These are phyloP conservation scores for Fusarium sp. DNA, from an alignment of 2,329 filamentous ascomycete species.

Conservation along the genomic window DNA sequence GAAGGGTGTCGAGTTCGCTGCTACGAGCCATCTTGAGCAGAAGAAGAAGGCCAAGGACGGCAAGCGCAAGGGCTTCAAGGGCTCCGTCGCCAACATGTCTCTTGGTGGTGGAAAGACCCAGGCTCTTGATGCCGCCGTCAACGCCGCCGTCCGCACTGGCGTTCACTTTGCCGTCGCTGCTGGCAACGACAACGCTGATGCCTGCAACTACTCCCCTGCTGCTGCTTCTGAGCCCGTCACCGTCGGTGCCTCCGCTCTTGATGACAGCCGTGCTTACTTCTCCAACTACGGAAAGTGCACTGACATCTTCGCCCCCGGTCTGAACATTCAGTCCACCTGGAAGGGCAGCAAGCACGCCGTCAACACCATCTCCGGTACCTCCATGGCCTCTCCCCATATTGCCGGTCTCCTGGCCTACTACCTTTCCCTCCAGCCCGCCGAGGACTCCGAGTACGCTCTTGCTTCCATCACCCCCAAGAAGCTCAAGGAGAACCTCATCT, in stretches of 20 bases:
- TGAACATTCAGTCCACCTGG: conserved; percentile 98
- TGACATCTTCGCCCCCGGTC: conserved; percentile 97
- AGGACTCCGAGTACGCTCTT: conserved; percentile 91
- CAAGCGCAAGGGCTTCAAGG: conserved; percentile 97
- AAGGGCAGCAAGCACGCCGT: conserved; percentile 94
- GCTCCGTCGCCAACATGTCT: conserved; percentile 99
- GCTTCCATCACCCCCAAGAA: conserved; percentile 90
- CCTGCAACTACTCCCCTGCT: conserved; percentile 98
- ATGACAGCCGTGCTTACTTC: conserved; percentile 98
- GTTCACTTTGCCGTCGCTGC: conserved; percentile 98
- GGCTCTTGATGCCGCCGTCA: conserved; percentile 90
- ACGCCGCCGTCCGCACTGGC: conserved; percentile 90
- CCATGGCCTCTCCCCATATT: conserved; percentile 98
- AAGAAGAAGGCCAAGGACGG: conserved; percentile 83
- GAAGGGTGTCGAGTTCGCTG: conserved; percentile 97
- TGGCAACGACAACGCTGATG: conserved; percentile 98
- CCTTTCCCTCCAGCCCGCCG: conserved; percentile 91
- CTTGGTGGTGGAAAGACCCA: conserved; percentile 97
- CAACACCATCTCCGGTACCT: conserved; percentile 99
- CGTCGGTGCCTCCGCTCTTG: conserved; percentile 92
- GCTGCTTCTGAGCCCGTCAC: conserved; percentile 92
- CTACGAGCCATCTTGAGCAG: conserved; percentile 80
- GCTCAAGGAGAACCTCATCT: conserved; percentile 89
- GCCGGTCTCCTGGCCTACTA: conserved; percentile 97
- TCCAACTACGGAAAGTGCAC: conserved; percentile 99